Evolutionary conservation across 106 monocot genomes (phyloP), one percentile per base, ranked within the genome.

Genomic region (Apostasia ramifera): DNA sequence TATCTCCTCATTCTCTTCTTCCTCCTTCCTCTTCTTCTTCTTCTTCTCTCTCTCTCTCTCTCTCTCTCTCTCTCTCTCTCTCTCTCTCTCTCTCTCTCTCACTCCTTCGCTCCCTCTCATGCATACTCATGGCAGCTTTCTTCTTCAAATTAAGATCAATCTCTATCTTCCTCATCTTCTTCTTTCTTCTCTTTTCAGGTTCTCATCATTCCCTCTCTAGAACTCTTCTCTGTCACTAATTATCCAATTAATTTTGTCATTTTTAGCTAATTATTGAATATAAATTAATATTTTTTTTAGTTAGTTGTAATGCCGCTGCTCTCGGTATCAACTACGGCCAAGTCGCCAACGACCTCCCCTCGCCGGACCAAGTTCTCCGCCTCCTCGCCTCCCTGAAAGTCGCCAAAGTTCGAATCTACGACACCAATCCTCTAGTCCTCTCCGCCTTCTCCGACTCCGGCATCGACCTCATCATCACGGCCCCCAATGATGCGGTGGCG

Each of bases 261-360:
- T 15, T 7, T 38, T 12, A 40, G 42, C 15, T 44, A 37, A 39
- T 44, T 8, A 67, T 55, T 55, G 44, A 26, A 67, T 0, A 44
- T 42, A 44, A 15, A n/a, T 38, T 6, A 45, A 42, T 44, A 13
- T n/a, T 64, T 47, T n/a, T 47, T n/a, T 5, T 9, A 64, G 5
- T 2, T 12, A 1, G 11, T 12, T 1, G 11, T 62, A 40, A 57
- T 44, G 72, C 61, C 4, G 58, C 78, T 8, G 11, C 78, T 8
- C 55, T 90, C 9, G 90, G 86, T 54, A 90, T 90, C 63, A 90
- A 90, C 78, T 90, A 90, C 53, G 90, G 90, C 41, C 90, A 90
- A 76, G 86, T 90, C 39, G 90, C 83, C 40, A 83, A 90, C 81
- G 76, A 86, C 70, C 83, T 90, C 3, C 90, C 90, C 5, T 59